Evolutionary conservation across 1,139 yeast species (phyloP), one percentile per base, ranked within the genome.

Genomic region (Hanseniaspora uvarum): DNA sequence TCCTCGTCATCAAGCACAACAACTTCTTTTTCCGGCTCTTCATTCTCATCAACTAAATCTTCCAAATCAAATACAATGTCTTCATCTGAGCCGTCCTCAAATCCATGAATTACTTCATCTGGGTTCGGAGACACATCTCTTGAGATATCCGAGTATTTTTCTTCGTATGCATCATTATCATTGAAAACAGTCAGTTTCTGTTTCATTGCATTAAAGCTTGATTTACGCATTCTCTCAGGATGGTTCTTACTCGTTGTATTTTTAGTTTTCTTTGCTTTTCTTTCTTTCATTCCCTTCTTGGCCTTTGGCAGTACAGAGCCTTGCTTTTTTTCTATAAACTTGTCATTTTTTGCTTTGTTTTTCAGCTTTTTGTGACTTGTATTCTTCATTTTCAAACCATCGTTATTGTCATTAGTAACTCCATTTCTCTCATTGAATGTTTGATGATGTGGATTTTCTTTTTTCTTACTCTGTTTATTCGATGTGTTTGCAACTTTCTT

Each of bases 161-260:
- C 53, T 30, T 50, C 53, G 21, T 43, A 38, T 1, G 28, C 11
- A 7, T 44, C 53, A 12, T 50, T 44, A 24, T 61, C 58, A 53
- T 63, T 59, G 49, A 66, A 66, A 16, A 64, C 63, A 34, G 62
- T 58, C 18, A 65, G 58, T 46, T 60, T 59, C 51, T 62, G 60
- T 51, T 63, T 62, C 23, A 63, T 60, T 53, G 58, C 61, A 43
- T 60, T 61, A 26, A 65, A 60, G 16, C 68, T 65, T 7, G 68
- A 64, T 52, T 68, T 61, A 52, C 68, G 59, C 60, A 66, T 61
- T 48, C 60, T 55, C 44, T 53, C 57, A 34, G 55, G 55, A 37
- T 56, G 58, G 16, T 26, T 48, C n/a, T 38, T 14, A 30, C 11
- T n/a, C 10, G 23, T 30, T 44, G 38, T 36, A 24, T 50, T 45